Percentiles rank a stretch among this genome's conserved stretches.
phyloP scores from a whole-genome alignment of 345 rosid genomes.

The Zanthoxylum bungeanum region DNA sequence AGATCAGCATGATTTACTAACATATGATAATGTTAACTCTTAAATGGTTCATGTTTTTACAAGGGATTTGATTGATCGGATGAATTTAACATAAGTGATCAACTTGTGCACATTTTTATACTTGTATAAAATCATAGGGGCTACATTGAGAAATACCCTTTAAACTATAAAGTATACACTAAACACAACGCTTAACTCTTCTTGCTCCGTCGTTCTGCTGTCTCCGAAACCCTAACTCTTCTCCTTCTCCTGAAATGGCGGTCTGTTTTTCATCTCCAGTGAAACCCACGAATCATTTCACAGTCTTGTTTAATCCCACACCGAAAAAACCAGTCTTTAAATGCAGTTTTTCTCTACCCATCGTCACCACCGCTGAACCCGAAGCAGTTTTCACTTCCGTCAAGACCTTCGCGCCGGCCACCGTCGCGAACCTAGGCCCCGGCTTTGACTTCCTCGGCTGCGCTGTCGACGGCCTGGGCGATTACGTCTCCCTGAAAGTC shows the following conservation, averaged over 20 bases:
- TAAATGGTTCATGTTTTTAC: too few species aligned
- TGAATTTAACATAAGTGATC: too few species aligned
- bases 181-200: background rate
- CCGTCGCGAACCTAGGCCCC: constrained; percentile 87
- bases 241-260: constrained; percentile 28
- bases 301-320: constrained; percentile 6
- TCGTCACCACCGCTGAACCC: constrained; percentile 50
- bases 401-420: constrained; percentile 81
- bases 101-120: too few species aligned
- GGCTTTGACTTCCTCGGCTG: constrained; percentile 90
- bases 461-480: constrained; percentile 87
- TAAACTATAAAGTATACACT: background rate
- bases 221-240: background rate
- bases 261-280: constrained; percentile 41
- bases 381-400: constrained; percentile 74
- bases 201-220: background rate
- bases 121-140: too few species aligned
- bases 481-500: constrained; percentile 51
- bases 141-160: too few species aligned
- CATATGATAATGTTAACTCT: too few species aligned
- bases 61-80: too few species aligned
- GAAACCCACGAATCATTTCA: constrained; percentile 26
- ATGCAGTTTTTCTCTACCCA: constrained; percentile 46
- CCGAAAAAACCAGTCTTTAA: constrained; percentile 29
- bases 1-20: too few species aligned